These are phyloP conservation scores for Sisymbrium altissimum DNA, from an alignment of 345 rosid species.

Conservation along the genomic window DNA sequence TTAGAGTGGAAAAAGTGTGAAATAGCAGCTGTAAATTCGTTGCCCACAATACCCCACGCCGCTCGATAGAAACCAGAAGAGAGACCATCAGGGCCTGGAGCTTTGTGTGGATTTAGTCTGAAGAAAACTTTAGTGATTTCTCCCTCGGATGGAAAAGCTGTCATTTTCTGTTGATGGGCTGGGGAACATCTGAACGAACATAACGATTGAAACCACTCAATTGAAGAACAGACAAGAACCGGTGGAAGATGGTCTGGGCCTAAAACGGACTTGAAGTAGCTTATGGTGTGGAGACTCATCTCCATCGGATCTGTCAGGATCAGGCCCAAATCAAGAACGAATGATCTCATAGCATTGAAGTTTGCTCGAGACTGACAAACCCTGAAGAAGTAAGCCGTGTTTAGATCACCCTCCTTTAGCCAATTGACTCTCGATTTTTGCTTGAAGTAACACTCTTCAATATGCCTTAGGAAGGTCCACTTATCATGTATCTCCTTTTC, in stretches of 20 bases:
- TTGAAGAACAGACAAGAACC: accelerated
- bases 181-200: background rate
- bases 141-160: accelerated
- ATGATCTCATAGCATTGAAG: background rate
- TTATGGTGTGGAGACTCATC: background rate
- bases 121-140: background rate
- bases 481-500: too few species aligned
- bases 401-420: too few species aligned
- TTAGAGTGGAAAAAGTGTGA: accelerated
- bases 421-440: too few species aligned
- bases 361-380: too few species aligned
- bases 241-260: accelerated
- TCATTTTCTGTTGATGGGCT: background rate
- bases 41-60: background rate
- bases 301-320: background rate
- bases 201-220: background rate
- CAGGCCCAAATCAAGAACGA: background rate
- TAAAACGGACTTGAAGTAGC: too few species aligned
- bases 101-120: background rate
- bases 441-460: too few species aligned
- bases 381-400: too few species aligned
- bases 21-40: background rate
- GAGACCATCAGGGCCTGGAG: background rate
- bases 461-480: too few species aligned
- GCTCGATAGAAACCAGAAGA: background rate